Base-by-base conservation (phyloP, 208 protist genomes). In the Wallacemonas sp. region DNA sequence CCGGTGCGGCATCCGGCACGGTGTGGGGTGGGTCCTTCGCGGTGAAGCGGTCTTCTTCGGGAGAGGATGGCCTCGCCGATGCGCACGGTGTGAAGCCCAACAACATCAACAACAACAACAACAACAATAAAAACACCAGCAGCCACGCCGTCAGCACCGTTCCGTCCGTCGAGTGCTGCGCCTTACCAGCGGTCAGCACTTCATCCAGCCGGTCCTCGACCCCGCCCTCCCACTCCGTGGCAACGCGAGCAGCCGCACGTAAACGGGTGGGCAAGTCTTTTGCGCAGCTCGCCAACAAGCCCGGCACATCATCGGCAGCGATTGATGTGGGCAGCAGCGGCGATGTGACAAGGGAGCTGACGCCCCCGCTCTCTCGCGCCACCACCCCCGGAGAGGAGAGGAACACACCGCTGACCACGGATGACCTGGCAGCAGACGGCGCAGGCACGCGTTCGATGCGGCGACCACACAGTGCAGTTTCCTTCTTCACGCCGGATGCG, bases 401-500 rank as follows among this genome's bases (percentile, higher is more conserved):
- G n/a, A n/a, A n/a, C n/a, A n/a, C n/a, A n/a, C n/a, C n/a, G n/a
- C n/a, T n/a, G n/a, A n/a, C n/a, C n/a, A n/a, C n/a, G n/a, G n/a
- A n/a, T n/a, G n/a, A n/a, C n/a, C n/a, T n/a, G n/a, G n/a, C n/a
- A n/a, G n/a, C n/a, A n/a, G n/a, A n/a, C n/a, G n/a, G n/a, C n/a
- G n/a, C n/a, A n/a, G n/a, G n/a, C n/a, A n/a, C n/a, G 14, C 41
- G 39, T 38, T 4, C 56, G 12, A 4, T 58, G 5, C 51, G 51
- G 5, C 51, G 51, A 2, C 51, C 51, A 19, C 51, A 58, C 51
- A 58, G 51, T 31, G 41, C 51, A 12, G 51, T 58, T 11, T 58
- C 51, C 31, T 58, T 58, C 30, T 58, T 26, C 51, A 58, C 51
- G n/a, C 30, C 51, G 8, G 51, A 55, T 6, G 44, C 8, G 9